These are phyloP conservation scores for Jatropha multifida DNA, from an alignment of 441 rosid genomes.

Conservation along the genomic window DNA sequence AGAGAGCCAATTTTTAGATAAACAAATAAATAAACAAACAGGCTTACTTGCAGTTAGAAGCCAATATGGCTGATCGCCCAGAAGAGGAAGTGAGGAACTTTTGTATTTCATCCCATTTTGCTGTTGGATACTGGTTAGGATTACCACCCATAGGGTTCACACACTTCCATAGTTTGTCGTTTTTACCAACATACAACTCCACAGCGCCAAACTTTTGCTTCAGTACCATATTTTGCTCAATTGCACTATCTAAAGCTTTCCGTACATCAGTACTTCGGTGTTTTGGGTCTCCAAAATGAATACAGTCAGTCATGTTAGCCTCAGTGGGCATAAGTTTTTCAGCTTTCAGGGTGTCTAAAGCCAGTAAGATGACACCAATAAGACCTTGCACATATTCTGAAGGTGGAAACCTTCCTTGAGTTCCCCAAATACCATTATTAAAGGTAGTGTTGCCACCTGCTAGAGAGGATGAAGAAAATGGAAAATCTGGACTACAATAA, in stretches of 20 bases:
- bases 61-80: slow-evolving; percentile 43
- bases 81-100: slow-evolving; percentile 35
- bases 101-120: slow-evolving; percentile 36
- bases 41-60: slow-evolving; percentile 47
- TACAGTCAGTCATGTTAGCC: slow-evolving; percentile 43
- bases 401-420: slow-evolving; percentile 37
- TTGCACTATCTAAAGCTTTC: slow-evolving; percentile 42
- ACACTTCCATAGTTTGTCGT: slow-evolving; percentile 46
- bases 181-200: slow-evolving; percentile 42
- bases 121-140: slow-evolving; percentile 35
- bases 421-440: slow-evolving; percentile 38
- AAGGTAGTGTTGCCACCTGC: slow-evolving; percentile 26
- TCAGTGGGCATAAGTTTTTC: slow-evolving; percentile 48
- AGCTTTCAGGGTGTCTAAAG: slow-evolving; percentile 40
- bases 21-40: neutral
- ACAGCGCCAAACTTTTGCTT: slow-evolving; percentile 37
- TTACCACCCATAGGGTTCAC: slow-evolving; percentile 42
- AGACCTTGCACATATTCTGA: slow-evolving; percentile 36
- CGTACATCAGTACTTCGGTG: slow-evolving; percentile 32
- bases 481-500: slow-evolving; percentile 36
- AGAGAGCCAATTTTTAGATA: neutral
- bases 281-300: slow-evolving; percentile 43
- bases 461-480: slow-evolving; percentile 29
- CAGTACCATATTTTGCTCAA: slow-evolving; percentile 45
- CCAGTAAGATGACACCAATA: slow-evolving; percentile 41